Conservation (phyloP, 1,284 basidiomycete species). For the Stygiomarasmius scandens region DNA sequence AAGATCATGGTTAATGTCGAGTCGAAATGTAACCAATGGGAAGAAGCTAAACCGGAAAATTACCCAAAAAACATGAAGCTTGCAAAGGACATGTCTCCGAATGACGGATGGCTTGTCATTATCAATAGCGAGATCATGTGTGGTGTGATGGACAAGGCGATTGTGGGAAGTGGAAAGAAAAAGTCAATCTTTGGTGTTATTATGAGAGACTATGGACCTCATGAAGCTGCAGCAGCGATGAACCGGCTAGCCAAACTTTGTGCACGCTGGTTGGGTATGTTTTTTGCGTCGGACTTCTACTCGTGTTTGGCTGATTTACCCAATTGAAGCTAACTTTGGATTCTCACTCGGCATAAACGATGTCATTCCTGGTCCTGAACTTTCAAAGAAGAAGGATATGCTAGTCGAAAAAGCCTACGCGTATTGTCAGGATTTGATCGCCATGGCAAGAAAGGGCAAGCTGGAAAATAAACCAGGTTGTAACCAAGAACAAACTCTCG, state of each 20-base stretch:
- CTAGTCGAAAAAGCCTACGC: slow-evolving; percentile 91
- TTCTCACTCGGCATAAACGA: slow-evolving; percentile 99
- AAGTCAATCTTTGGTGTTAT: slow-evolving; percentile 99
- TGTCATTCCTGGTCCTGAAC: slow-evolving; percentile 90
- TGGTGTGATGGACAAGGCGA: slow-evolving; percentile 98
- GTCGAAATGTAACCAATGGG: slow-evolving; percentile 92
- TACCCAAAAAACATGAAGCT: slow-evolving; percentile 64
- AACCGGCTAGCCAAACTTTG: slow-evolving; percentile 95
- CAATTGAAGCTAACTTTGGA: slow-evolving; percentile 82
- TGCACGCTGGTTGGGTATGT: slow-evolving; percentile 88
- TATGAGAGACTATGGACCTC: slow-evolving; percentile 93
- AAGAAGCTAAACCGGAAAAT: slow-evolving; percentile 73
- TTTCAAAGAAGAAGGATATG: slow-evolving; percentile 82
- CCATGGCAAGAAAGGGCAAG: slow-evolving; percentile 88
- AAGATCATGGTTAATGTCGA: slow-evolving; percentile 94
- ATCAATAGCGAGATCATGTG: slow-evolving; percentile 99
- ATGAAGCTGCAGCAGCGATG: slow-evolving; percentile 96
- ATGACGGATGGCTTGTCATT: slow-evolving; percentile 98
- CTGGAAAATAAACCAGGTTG: slow-evolving; percentile 97
- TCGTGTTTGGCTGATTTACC: background rate
- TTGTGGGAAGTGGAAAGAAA: slow-evolving; percentile 98
- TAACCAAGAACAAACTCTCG: slow-evolving; percentile 95
- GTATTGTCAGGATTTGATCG: slow-evolving; percentile 87
- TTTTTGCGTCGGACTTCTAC: slow-evolving; percentile 8
- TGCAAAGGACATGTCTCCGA: slow-evolving; percentile 88